These are phyloP conservation scores for Wickerhamiella vanderwaltii DNA, from an alignment of 805 yeast species.

Conservation along the genomic window DNA sequence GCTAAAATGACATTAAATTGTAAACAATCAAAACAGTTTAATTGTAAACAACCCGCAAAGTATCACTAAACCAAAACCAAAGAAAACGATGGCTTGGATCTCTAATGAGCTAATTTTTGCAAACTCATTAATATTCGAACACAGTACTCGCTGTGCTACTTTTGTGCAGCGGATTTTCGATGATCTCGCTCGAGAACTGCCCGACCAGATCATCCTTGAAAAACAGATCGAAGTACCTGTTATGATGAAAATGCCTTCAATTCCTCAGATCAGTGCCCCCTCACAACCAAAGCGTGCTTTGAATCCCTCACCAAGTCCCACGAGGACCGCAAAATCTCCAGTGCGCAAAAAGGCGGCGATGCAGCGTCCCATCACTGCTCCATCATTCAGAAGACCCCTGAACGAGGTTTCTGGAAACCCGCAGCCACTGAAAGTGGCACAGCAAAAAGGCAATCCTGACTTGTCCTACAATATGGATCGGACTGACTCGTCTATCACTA, in stretches of 20 bases:
- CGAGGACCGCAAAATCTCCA: not conserved
- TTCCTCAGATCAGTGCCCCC: not conserved
- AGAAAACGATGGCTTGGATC: conserved; percentile 7
- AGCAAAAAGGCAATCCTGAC: not conserved
- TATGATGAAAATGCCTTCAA: not conserved
- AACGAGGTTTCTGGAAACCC: not conserved
- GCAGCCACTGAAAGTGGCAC: not conserved
- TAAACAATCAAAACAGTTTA: too few relatives aligned
- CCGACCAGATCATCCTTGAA: not conserved
- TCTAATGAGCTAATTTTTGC: not conserved
- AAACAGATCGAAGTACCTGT: not conserved
- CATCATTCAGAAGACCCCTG: not conserved
- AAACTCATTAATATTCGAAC: conserved; percentile 1
- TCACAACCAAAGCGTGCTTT: conserved; percentile 35
- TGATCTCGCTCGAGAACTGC: not conserved
- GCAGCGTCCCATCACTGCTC: not conserved
- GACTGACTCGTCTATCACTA: not conserved
- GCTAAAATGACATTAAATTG: too few relatives aligned
- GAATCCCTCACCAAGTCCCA: conserved; percentile 12
- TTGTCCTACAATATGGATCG: not conserved
- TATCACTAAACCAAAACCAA: too few relatives aligned
- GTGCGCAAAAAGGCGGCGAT: not conserved
- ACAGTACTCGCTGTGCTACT: not conserved
- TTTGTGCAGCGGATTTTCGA: not conserved
- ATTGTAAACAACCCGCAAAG: too few relatives aligned